Evolutionary conservation across 345 rosid genomes (phyloP).

Genomic region (Heritiera fomes): DNA sequence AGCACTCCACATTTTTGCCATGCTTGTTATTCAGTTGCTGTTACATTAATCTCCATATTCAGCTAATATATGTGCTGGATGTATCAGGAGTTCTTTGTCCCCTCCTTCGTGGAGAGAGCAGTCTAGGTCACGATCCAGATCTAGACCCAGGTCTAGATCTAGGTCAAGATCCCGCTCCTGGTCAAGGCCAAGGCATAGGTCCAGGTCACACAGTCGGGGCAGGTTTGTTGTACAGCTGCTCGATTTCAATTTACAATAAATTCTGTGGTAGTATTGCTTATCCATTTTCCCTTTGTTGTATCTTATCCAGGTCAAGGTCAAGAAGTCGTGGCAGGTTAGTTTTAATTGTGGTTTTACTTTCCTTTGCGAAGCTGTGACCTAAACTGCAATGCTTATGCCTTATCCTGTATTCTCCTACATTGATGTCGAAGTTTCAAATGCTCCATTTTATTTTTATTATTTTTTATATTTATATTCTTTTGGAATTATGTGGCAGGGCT

Average conservation of each 20-base stretch:
- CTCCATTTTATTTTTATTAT: not conserved
- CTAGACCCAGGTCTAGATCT: conserved; percentile 39
- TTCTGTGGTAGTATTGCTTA: not conserved
- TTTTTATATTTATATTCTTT: not conserved
- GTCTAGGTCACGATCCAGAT: conserved; percentile 43
- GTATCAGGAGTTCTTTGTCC: conserved; percentile 58
- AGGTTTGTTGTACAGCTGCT: conserved; percentile 53
- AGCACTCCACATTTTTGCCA: not conserved
- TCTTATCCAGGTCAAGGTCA: conserved; percentile 62
- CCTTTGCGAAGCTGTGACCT: not conserved
- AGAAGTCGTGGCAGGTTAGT: conserved; percentile 58
- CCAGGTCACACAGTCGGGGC: conserved; percentile 75
- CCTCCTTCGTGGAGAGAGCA: conserved; percentile 70
- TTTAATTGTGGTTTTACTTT: not conserved
- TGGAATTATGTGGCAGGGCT: not conserved
- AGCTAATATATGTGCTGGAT: conserved; percentile 7
- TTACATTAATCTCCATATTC: not conserved
- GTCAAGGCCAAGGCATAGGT: conserved; percentile 66
- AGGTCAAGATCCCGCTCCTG: conserved; percentile 60
- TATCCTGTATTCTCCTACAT: not conserved
- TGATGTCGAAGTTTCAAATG: not conserved
- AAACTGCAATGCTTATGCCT: not conserved
- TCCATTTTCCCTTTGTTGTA: conserved; percentile 23
- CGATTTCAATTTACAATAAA: not conserved
- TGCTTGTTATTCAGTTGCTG: not conserved